Base-by-base conservation (phyloP, 2,329 filamentous ascomycete genomes). In the Fusarium irregulare region DNA sequence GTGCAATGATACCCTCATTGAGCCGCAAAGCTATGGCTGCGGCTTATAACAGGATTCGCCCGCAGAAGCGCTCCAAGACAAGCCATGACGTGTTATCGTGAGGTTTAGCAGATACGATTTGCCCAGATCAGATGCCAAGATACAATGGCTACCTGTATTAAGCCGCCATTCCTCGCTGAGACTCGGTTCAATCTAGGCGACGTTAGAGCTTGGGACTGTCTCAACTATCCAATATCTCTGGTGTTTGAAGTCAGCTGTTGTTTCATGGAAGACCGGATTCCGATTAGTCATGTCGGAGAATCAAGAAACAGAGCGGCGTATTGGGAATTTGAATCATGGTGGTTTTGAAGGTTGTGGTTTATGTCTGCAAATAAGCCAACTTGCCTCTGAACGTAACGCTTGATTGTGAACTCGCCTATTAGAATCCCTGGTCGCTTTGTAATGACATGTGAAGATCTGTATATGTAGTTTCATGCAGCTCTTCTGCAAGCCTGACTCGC, bases 21-120 rank as follows among this genome's bases (percentile, higher is more conserved):
- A 20, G 21, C 13, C 7, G 25, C 14, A 41, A 27, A 42, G 21
- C 23, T 18, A 32, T 53, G 42, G 23, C 11, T 50, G 57, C 56
- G 45, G 63, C 59, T 68, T 63, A 27, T 21, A 47, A 48, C 46
- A 44, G 54, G 53, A 46, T 59, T 64, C 37, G 27, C 28, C 37
- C 30, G 46, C 56, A 11, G 50, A 53, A 16, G 20, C 28, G 50
- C 46, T 50, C 47, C 34, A 53, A 42, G 54, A 23, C 42, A 16
- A 21, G 27, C 44, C 42, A 62, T 53, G 57, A 57, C 47, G 51
- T 20, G 18, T n/a, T 30, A 32, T 37, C 18, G 42, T 60, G 47
- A 44, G 20, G 13, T 16, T 20, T 40, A 12, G 27, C n/a, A 9
- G 25, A 53, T 14, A 32, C 10, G 12, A n/a, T 27, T 60, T n/a